Evolutionary conservation across 2,329 filamentous ascomycete species (phyloP).

Genomic region (Epichloe aotearoae): DNA sequence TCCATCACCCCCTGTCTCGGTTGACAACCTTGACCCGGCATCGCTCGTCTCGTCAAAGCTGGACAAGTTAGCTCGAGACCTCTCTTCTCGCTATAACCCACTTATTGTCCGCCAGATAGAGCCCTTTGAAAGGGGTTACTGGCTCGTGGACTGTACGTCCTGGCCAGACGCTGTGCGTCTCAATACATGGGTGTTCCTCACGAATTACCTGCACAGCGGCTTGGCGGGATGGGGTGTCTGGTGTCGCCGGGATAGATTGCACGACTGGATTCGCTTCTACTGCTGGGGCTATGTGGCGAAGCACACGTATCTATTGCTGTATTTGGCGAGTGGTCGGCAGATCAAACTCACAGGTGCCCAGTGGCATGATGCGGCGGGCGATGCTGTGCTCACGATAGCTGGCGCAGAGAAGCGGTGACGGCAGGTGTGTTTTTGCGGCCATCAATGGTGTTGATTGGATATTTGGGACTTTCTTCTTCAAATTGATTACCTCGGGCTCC

Average conservation of each 20-base stretch:
- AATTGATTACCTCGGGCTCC: no score
- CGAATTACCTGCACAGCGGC: constrained; percentile 44
- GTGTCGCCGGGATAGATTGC: constrained; percentile 31
- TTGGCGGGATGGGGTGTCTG: constrained; percentile 55
- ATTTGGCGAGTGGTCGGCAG: constrained; percentile 53
- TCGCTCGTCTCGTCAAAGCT: constrained; percentile 47
- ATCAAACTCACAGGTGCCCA: constrained; percentile 42
- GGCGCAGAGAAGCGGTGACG: constrained; percentile 9
- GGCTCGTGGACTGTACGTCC: constrained; percentile 46
- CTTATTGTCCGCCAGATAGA: constrained; percentile 19
- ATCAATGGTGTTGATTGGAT: background rate
- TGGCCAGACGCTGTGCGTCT: constrained; percentile 39
- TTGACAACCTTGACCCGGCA: constrained; percentile 27
- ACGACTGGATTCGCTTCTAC: constrained; percentile 47
- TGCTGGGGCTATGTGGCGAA: constrained; percentile 65
- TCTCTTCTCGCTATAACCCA: constrained; percentile 41
- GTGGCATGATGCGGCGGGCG: constrained; percentile 55
- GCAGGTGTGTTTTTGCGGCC: background rate
- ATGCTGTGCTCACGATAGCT: constrained; percentile 31
- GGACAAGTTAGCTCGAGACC: constrained; percentile 33
- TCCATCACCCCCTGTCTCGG: constrained; percentile 37
- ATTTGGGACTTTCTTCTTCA: background rate
- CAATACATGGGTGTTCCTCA: constrained; percentile 49
- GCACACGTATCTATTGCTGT: constrained; percentile 64
- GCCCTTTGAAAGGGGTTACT: constrained; percentile 63